Percentiles rank a stretch among this genome's conserved stretches.
Evolutionary conservation across 2,329 filamentous ascomycete genomes (phyloP).

Genomic region (Tolypocladium nubicola): DNA sequence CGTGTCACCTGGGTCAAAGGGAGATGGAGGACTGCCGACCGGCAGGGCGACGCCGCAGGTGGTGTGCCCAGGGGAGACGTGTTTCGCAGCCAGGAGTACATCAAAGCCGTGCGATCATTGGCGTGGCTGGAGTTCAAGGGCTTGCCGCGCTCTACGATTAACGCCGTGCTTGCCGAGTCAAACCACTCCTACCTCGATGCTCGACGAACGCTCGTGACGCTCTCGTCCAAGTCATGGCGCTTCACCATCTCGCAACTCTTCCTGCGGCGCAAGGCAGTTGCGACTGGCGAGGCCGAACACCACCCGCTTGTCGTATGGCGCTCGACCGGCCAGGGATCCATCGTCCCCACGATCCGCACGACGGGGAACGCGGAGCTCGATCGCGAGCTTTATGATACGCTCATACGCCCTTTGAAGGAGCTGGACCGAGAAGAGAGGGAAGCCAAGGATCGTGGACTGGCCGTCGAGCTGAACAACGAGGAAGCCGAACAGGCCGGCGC

Average conservation of each 20-base stretch:
- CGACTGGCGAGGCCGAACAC: constrained; percentile 42
- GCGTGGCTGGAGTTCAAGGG: constrained; percentile 68
- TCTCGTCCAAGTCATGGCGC: constrained; percentile 68
- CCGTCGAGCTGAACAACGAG: constrained; percentile 41
- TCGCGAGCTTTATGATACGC: constrained; percentile 46
- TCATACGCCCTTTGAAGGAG: constrained; percentile 42
- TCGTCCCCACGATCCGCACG: constrained; percentile 50
- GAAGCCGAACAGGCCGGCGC: constrained; percentile 48
- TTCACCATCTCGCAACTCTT: constrained; percentile 64
- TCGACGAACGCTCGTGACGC: constrained; percentile 54
- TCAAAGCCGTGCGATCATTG: constrained; percentile 54
- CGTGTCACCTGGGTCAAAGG: constrained; percentile 61
- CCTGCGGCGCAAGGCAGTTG: constrained; percentile 48
- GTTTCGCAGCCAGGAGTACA: constrained; percentile 59
- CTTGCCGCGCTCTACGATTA: constrained; percentile 61
- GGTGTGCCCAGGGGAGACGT: constrained; percentile 48
- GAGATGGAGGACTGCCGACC: constrained; percentile 42
- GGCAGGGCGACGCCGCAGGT: constrained; percentile 19
- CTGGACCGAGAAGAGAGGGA: constrained; percentile 32
- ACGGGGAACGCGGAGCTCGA: constrained; percentile 58
- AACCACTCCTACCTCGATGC: constrained; percentile 71
- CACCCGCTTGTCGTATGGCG: constrained; percentile 55
- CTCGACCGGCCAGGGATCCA: constrained; percentile 41
- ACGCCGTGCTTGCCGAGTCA: constrained; percentile 68
- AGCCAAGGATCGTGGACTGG: constrained; percentile 40